Evolutionary conservation across 352 stramenopile species (phyloP).

Genomic region (Phytophthora multivora): DNA sequence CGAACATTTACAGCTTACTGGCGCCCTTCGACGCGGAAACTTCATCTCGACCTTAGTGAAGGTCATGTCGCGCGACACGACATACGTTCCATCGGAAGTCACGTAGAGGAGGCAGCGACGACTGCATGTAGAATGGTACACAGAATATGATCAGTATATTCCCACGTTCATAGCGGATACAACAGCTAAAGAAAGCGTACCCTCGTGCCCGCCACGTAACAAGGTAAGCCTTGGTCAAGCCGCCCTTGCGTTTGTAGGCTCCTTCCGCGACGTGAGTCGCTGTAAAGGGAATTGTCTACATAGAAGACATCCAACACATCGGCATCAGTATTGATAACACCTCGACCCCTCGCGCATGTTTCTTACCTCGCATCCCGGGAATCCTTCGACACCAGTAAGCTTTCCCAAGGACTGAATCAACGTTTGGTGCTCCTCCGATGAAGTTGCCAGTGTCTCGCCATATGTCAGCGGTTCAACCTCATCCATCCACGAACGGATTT

Average conservation of each 20-base stretch:
- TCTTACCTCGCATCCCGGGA: constrained; percentile 83
- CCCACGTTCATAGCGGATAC: not conserved
- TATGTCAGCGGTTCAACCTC: constrained; percentile 70
- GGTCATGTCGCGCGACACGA: constrained; percentile 82
- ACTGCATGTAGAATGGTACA: constrained; percentile 28
- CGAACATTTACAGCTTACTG: constrained; percentile 38
- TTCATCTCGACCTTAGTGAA: constrained; percentile 91
- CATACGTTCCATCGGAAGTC: constrained; percentile 67
- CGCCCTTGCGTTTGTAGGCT: constrained; percentile 72
- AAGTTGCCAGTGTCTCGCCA: constrained; percentile 58
- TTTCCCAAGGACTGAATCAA: constrained; percentile 62
- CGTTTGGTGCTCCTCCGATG: constrained; percentile 70
- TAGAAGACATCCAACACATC: constrained; percentile 4
- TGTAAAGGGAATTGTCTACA: constrained; percentile 88
- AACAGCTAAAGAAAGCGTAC: constrained; percentile 39
- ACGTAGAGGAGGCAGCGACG: constrained; percentile 82
- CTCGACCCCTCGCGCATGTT: not conserved
- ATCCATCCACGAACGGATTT: constrained; percentile 89
- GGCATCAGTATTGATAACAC: not conserved
- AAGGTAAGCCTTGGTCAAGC: constrained; percentile 82
- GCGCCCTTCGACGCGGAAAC: constrained; percentile 74
- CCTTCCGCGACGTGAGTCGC: constrained; percentile 79
- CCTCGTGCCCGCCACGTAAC: constrained; percentile 84
- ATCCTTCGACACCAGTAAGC: constrained; percentile 74
- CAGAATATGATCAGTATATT: constrained; percentile 6